Evolutionary conservation across 2,329 filamentous ascomycete species (phyloP).

Genomic region (Neopestalotiopsis clavispora): DNA sequence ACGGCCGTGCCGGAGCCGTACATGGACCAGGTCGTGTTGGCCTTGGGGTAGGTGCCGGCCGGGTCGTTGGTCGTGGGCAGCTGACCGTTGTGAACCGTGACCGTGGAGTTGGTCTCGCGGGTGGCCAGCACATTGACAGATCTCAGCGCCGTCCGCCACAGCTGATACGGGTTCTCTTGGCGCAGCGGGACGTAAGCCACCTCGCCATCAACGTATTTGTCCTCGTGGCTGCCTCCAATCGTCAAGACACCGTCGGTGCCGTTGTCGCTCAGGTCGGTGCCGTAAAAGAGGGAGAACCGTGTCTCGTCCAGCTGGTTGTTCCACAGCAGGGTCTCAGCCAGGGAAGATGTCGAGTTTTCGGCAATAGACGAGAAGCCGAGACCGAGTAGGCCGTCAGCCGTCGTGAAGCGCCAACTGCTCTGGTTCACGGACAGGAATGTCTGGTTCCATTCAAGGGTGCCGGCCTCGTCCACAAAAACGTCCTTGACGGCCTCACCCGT

Average conservation of each 20-base stretch:
- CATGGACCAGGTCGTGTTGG: slow-evolving; percentile 10
- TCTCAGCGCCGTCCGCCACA: slow-evolving; percentile 36
- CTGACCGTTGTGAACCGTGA: slow-evolving; percentile 16
- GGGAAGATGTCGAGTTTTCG: slow-evolving; percentile 33
- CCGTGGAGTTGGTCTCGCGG: slow-evolving; percentile 15
- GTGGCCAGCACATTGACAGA: slow-evolving; percentile 21
- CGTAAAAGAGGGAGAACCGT: slow-evolving; percentile 38
- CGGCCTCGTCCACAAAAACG: slow-evolving; percentile 25
- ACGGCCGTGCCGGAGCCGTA: slow-evolving; percentile 25
- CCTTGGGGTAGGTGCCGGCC: slow-evolving; percentile 3
- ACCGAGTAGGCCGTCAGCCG: slow-evolving; percentile 41
- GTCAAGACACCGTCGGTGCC: slow-evolving; percentile 33
- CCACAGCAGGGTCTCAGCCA: slow-evolving; percentile 39
- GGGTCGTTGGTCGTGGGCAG: slow-evolving; percentile 9
- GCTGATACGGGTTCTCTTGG: slow-evolving; percentile 26
- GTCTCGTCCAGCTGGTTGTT: slow-evolving; percentile 35
- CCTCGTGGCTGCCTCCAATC: slow-evolving; percentile 38
- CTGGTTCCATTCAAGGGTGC: slow-evolving; percentile 29
- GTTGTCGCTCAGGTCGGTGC: slow-evolving; percentile 25
- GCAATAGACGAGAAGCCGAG: slow-evolving; percentile 38
- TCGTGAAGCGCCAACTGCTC: slow-evolving; percentile 32
- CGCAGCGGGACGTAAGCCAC: slow-evolving; percentile 26
- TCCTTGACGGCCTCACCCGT: slow-evolving; percentile 34
- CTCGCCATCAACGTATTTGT: slow-evolving; percentile 33
- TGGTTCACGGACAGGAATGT: slow-evolving; percentile 36